Percentiles rank a stretch among this genome's conserved stretches.
phyloP scores from a whole-genome alignment of 768 basidiomycete genomes.

The Fibroporia radiculosa region DNA sequence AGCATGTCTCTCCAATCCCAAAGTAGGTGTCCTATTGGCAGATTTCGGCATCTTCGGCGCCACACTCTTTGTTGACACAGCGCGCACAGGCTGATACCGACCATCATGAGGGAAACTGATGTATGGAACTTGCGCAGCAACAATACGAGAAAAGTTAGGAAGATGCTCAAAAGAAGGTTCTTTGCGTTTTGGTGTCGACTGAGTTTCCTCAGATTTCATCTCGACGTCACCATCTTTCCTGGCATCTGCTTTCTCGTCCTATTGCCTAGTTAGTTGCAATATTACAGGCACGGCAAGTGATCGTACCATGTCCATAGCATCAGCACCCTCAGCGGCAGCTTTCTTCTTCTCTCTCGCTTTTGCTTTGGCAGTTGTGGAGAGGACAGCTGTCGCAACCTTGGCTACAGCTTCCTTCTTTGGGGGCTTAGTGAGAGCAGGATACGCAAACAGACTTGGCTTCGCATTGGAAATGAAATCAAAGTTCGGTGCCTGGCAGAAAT shows the following conservation, averaged over 20 bases:
- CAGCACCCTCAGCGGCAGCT: slow-evolving; percentile 65
- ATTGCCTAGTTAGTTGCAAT: slow-evolving; percentile 11
- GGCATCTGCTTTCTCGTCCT: slow-evolving; percentile 49
- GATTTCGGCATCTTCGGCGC: slow-evolving; percentile 20
- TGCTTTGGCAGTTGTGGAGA: slow-evolving; percentile 96
- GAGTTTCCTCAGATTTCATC: slow-evolving; percentile 62
- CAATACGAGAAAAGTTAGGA: slow-evolving; percentile 87
- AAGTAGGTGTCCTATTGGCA: slow-evolving; percentile 17
- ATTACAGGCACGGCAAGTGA: neutral
- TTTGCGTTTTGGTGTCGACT: slow-evolving; percentile 38
- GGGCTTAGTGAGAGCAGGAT: slow-evolving; percentile 79
- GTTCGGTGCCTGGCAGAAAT: slow-evolving; percentile 63
- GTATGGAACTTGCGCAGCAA: slow-evolving; percentile 79
- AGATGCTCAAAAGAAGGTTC: slow-evolving; percentile 75
- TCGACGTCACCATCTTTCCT: slow-evolving; percentile 64
- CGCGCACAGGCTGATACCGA: slow-evolving; percentile 85
- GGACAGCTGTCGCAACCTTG: slow-evolving; percentile 89
- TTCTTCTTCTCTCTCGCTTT: slow-evolving; percentile 92
- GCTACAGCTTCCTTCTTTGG: slow-evolving; percentile 88
- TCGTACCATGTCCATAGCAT: slow-evolving; percentile 76
- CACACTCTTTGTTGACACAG: slow-evolving; percentile 48
- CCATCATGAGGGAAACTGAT: slow-evolving; percentile 73
- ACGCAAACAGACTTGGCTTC: slow-evolving; percentile 86
- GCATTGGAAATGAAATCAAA: slow-evolving; percentile 90
- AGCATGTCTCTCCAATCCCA: slow-evolving; percentile 52